Base-by-base conservation (phyloP, 768 basidiomycete species). In the Tylopilus sp. region DNA sequence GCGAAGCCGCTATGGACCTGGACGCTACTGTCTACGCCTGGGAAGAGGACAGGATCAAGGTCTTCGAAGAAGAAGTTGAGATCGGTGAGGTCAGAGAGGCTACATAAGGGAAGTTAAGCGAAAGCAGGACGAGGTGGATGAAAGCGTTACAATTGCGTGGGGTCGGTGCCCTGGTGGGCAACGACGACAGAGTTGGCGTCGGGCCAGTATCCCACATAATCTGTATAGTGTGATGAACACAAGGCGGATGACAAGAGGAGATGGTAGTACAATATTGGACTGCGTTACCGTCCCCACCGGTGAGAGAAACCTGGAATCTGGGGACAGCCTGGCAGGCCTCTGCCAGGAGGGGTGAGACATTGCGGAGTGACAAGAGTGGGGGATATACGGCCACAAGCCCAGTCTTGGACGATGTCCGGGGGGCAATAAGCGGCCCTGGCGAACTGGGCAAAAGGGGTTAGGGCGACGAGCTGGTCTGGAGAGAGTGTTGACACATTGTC, bases 91-190 rank as follows among this genome's bases (percentile, higher is more conserved):
- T 75, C 67, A 2, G 82, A 73, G n/a, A 76, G 39, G 47, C 79
- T 81, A n/a, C n/a, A n/a, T n/a, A 47, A 31, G 41, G 17, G 28
- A 49, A 39, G 7, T 41, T 57, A 6, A 50, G 42, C 23, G 22
- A 22, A 39, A n/a, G 30, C 6, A 18, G 13, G 1, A n/a, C 38
- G 22, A 7, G 18, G 39, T n/a, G 15, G 20, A 10, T 23, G 1
- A 8, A 50, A 31, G 8, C 49, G 74, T 63, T 56, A 82, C 82
- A 85, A 57, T 51, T 78, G 62, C 0, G 68, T 74, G 7, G 81
- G 79, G 52, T 85, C 79, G 6, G 83, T 84, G 15, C 83, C 83
- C 59, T 85, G 72, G 55, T 83, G 82, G 1, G 77, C 77, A 8
- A 84, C 79, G n/a, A 85, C 73, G 33, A 83, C 73, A 3, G 79